Evolutionary conservation across 2,329 filamentous ascomycete genomes (phyloP), one percentile per base, ranked within the genome.

Genomic region (Fusarium multiceps): DNA sequence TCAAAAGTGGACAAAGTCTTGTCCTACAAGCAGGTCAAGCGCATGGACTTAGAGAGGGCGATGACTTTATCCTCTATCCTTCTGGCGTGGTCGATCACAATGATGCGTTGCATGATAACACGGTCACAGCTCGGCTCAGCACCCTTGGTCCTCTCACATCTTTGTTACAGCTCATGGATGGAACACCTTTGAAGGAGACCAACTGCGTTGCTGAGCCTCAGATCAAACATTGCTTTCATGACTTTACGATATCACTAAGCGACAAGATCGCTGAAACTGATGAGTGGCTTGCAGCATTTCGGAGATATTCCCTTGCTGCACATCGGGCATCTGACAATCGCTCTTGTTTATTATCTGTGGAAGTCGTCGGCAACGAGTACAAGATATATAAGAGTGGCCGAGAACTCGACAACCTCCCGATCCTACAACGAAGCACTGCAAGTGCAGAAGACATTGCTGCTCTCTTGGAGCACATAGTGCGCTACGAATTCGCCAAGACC

Each of bases 21-120:
- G 2, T 9, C 4, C 12, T 71, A 1, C 51, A 62, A n/a, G 68
- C 56, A 0, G 67, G 68, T 2, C 14, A 51, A 7, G 59, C 67
- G 3, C 63, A 71, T 6, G 63, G 63, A 2, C 10, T 71, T 9
- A 21, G 16, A 4, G 51, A 51, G 10, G 43, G 57, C 1, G 68
- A 71, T 27, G 37, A 41, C 16, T 70, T 71, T 23, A 28, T 55
- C 8, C 10, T 70, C 1, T 54, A 51, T 18, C 59, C 59, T 6
- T 51, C 48, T 7, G 28, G 13, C 0, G n/a, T 47, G 1, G 11
- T 27, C 9, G 32, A 42, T 16, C 12, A 25, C 2, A 16, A 18
- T 4, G 8, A 32, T 3, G 27, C 41, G 1, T 40, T 46, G 7
- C 55, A 45, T 3, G 11, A 28, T 16, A 37, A 55, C 7, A 13